Evolutionary conservation across 1,284 basidiomycete genomes (phyloP).

Genomic region (Wallemia hederae): DNA sequence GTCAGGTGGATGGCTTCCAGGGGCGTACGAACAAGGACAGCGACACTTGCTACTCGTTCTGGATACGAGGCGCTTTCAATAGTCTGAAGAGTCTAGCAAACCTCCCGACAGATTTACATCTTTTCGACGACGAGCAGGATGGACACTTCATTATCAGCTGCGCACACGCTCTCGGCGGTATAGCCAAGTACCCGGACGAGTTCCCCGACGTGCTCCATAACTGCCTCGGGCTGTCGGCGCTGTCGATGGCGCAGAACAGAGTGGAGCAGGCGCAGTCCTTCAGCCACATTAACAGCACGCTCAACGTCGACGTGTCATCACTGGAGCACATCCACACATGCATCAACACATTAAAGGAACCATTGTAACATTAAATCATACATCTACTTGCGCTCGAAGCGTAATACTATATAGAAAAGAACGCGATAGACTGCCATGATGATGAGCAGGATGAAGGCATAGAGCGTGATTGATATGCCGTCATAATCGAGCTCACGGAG

Average conservation of each 20-base stretch:
- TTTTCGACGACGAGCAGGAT: neutral
- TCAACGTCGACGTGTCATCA: neutral
- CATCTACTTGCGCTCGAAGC: too few species aligned
- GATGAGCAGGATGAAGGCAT: conserved; percentile 14
- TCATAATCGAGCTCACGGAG: conserved; percentile 11
- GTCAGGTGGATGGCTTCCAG: neutral
- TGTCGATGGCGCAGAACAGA: neutral
- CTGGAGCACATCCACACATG: neutral
- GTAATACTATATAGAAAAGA: conserved; percentile 8
- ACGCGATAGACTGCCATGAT: conserved; percentile 15
- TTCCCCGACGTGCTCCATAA: neutral
- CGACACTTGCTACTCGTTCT: neutral
- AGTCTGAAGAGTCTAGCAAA: neutral
- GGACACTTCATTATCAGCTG: neutral
- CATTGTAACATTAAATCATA: neutral
- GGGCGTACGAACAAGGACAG: neutral
- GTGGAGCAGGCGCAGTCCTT: neutral
- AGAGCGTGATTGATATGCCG: conserved; percentile 9
- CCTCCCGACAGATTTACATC: neutral
- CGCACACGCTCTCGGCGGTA: neutral
- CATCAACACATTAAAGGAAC: neutral
- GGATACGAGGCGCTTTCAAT: neutral
- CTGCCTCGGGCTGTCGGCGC: neutral
- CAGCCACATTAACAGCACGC: neutral
- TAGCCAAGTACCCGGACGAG: neutral